Evolutionary conservation across 2,329 filamentous ascomycete genomes (phyloP).

Genomic region (Tympanopsis confertula): DNA sequence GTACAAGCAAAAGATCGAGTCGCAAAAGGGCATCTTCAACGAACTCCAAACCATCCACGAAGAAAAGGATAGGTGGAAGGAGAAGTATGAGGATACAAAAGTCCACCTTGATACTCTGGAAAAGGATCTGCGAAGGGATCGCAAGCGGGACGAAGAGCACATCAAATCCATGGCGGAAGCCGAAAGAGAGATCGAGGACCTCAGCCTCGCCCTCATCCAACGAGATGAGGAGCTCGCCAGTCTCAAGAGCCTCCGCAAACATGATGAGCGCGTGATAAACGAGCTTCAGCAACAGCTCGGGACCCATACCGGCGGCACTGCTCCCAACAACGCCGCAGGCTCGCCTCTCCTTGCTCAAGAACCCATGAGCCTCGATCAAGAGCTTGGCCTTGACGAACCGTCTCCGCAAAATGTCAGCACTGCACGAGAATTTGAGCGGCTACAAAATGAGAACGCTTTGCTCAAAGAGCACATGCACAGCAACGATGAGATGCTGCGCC

Average conservation of each 20-base stretch:
- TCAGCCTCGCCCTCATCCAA: constrained; percentile 28
- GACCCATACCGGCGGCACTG: constrained; percentile 1
- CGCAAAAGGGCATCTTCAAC: constrained; percentile 38
- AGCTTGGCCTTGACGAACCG: constrained; percentile 30
- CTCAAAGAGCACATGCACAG: constrained; percentile 41
- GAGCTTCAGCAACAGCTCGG: constrained; percentile 49
- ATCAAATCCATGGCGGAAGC: constrained; percentile 14
- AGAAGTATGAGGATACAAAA: constrained; percentile 21
- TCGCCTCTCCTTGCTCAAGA: constrained; percentile 5
- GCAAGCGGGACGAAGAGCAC: constrained; percentile 18
- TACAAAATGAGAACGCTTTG: constrained; percentile 50
- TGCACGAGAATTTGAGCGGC: constrained; percentile 39
- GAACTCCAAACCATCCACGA: constrained; percentile 43
- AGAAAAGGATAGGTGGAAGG: constrained; percentile 39
- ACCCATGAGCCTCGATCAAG: constrained; percentile 42
- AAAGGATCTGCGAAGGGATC: constrained; percentile 21
- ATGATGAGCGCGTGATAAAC: not conserved
- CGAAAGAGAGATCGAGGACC: constrained; percentile 4
- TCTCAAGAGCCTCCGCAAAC: constrained; percentile 6
- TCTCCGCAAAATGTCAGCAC: constrained; percentile 26
- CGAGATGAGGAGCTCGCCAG: constrained; percentile 28
- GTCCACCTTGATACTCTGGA: constrained; percentile 14
- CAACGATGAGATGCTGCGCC: constrained; percentile 37
- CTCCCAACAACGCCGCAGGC: constrained; percentile 5
- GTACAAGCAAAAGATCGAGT: constrained; percentile 50